Evolutionary conservation across 345 rosid species (phyloP), one percentile per base, ranked within the genome.

Genomic region (Reutealis trisperma): DNA sequence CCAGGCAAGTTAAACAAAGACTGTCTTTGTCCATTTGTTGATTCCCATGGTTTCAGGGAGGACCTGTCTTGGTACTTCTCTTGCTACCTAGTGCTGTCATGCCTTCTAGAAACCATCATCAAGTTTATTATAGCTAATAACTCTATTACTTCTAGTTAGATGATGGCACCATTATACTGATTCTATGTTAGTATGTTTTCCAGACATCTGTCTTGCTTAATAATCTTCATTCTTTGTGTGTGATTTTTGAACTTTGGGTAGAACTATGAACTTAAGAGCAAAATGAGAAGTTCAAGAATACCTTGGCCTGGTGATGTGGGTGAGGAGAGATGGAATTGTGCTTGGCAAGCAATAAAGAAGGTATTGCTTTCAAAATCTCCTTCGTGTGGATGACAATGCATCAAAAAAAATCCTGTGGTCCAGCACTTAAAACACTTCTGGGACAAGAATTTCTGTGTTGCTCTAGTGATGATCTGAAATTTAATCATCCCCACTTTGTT

Each of bases 281-380:
- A 86, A 78, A 82, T 84, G 81, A 80, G 55, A 78, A 84, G 82
- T 76, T 71, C 80, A 14, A 78, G 83, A 76, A 80, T 84, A 74
- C 82, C 78, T 19, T 84, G 85, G 87, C 81, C 85, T 32, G 87
- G 82, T 69, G 81, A 82, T 66, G 79, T 74, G 78, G 73, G 85
- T 49, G 82, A 79, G 25, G 51, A 72, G 67, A 80, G 79, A 55
- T 86, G 85, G 84, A 62, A 77, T 54, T 77, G 27, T 45, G 87
- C 84, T 44, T 86, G 89, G 89, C 69, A n/a, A 78, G 87, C 87
- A n/a, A 82, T 86, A 82, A 84, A 82, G 67, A 82, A 82, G 85
- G 84, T 81, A 73, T 25, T 21, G 14, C 52, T n/a, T 58, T 73
- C 9, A 14, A 55, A 42, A 60, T 66, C 19, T 41, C 64, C 52